These are phyloP conservation scores for Suillus bovinus DNA, from an alignment of 768 basidiomycete species.

Conservation along the genomic window DNA sequence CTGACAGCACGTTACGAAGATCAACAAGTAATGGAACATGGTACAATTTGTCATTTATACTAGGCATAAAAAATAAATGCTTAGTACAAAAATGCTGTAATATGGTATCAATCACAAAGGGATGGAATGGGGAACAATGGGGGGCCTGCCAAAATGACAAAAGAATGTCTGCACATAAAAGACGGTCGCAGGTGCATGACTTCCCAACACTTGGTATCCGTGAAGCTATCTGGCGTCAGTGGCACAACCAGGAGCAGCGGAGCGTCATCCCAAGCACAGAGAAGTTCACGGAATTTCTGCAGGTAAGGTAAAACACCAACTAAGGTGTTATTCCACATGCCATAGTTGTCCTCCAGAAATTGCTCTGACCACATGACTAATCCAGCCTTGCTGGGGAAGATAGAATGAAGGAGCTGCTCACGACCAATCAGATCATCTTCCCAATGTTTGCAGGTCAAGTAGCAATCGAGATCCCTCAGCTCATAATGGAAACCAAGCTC, in stretches of 20 bases:
- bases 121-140: background rate
- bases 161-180: conserved; percentile 10
- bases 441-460: background rate
- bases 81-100: background rate
- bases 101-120: background rate
- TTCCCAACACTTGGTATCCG: background rate
- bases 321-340: background rate
- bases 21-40: background rate
- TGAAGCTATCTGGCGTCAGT: background rate
- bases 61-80: background rate
- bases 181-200: background rate
- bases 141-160: conserved; percentile 4
- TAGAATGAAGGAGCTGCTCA: background rate
- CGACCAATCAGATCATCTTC: background rate
- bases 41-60: background rate
- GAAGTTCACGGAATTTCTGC: background rate
- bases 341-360: background rate
- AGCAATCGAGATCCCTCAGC: conserved; percentile 15
- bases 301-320: background rate
- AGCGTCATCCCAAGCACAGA: background rate
- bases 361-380: conserved; percentile 2
- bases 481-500: conserved; percentile 20
- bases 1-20: background rate
- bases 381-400: background rate
- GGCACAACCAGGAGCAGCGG: background rate